Conservation (phyloP, 2,329 filamentous ascomycete species). For the Aspergillus sp. region DNA sequence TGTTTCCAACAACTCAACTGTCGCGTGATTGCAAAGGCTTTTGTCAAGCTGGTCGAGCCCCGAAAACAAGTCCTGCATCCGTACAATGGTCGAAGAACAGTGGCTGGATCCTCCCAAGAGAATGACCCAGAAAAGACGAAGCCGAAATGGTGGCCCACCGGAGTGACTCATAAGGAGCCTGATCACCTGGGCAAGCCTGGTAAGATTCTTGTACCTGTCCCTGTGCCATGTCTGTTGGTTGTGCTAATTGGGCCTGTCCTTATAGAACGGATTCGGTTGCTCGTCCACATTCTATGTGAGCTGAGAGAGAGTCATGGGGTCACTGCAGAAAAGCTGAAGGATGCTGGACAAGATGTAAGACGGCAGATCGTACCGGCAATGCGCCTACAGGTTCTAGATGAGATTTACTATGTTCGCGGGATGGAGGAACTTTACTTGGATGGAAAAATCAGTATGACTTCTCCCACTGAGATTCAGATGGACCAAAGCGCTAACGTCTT, state of each 20-base stretch:
- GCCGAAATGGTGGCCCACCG: slow-evolving; percentile 40
- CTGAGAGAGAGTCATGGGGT: slow-evolving; percentile 35
- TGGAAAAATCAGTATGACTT: slow-evolving; percentile 35
- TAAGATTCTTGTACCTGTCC: slow-evolving; percentile 22
- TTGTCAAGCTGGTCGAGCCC: slow-evolving; percentile 44
- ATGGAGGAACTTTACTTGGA: slow-evolving; percentile 40
- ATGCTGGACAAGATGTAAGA: slow-evolving; percentile 40
- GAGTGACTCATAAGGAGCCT: slow-evolving; percentile 45
- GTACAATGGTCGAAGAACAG: slow-evolving; percentile 41
- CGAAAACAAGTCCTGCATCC: slow-evolving; percentile 46
- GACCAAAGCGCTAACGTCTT: background rate
- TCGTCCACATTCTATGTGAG: slow-evolving; percentile 42
- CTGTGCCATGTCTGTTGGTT: background rate
- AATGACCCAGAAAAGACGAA: slow-evolving; percentile 43
- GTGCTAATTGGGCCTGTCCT: background rate
- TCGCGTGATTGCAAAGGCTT: slow-evolving; percentile 43
- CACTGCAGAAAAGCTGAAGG: slow-evolving; percentile 39
- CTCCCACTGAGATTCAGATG: background rate
- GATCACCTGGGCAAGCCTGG: slow-evolving; percentile 45
- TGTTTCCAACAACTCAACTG: slow-evolving; percentile 44
- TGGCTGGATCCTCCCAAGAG: slow-evolving; percentile 26
- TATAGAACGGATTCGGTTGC: slow-evolving; percentile 39
- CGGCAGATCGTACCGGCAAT: slow-evolving; percentile 37
- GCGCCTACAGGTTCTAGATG: slow-evolving; percentile 38
- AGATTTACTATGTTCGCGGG: slow-evolving; percentile 40